Evolutionary conservation across 2,329 filamentous ascomycete species (phyloP), one percentile per base, ranked within the genome.

Genomic region (Ascochyta rabiei): DNA sequence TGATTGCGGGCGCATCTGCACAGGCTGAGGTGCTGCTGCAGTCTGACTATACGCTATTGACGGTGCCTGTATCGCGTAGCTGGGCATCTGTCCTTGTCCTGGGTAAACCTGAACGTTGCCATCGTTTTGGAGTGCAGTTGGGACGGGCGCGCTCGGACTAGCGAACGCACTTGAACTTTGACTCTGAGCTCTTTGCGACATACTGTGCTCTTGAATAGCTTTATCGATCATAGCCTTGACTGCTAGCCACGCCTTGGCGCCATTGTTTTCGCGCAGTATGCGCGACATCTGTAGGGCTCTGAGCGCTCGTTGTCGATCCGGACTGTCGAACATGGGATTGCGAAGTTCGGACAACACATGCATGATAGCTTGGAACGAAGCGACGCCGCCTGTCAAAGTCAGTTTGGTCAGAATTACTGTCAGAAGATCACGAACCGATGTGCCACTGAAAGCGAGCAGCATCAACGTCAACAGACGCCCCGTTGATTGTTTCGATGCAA

Each of bases 391-490:
- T 71, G 34, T 12, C 5, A 16, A 45, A 16, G 37, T 69, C 44
- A 68, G 61, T 30, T 13, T 30, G 28, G 28, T 4, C 12, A 6
- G 10, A 15, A 30, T 15, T 15, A 12, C 28, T 30, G 4, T 30
- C 28, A 30, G 2, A 3, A 6, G 34, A 39, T n/a, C 13, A 53
- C 59, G 19, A 45, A 70, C 71, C 69, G 47, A 75, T 73, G 45
- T 76, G 74, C 74, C 74, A 76, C 19, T 71, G 72, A 41, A 75
- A 76, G 3, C 68, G 69, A 42, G 70, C 72, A 10, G 67, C 71
- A 19, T 75, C 69, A 3, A 70, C 65, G 54, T 75, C 74, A 15
- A 69, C 60, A 4, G 66, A 66, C 3, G 72, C 71, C 23, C 63
- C 63, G 39, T 75, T 76, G 13, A 75, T 53, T 0, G 72, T 70